Conservation (phyloP, 805 yeast species). For the Maudiozyma turicensis region DNA sequence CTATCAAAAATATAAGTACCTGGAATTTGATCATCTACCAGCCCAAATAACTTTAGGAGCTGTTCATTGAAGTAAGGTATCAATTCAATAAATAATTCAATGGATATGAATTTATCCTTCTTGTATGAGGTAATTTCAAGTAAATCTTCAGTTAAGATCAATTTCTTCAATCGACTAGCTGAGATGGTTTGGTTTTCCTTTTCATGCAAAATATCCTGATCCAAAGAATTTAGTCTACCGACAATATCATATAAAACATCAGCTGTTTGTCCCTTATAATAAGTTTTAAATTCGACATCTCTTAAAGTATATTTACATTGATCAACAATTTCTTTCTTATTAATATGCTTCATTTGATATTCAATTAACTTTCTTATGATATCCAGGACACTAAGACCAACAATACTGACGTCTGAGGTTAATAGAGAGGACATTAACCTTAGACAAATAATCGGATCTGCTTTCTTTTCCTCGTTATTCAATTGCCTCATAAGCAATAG, state of each 20-base stretch:
- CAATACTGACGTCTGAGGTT: conserved; percentile 71
- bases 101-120: conserved; percentile 16
- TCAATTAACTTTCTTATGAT: conserved; percentile 49
- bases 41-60: conserved; percentile 11
- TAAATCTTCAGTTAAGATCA: conserved; percentile 15
- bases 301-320: conserved; percentile 52
- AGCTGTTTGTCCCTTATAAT: conserved; percentile 76
- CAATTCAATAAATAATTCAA: conserved; percentile 22
- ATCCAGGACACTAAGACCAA: conserved; percentile 81
- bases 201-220: background rate
- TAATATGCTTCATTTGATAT: conserved; percentile 33
- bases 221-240: conserved; percentile 27
- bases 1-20: conserved; percentile 14
- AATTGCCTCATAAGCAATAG: conserved; percentile 36
- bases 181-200: background rate
- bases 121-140: conserved; percentile 14
- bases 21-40: conserved; percentile 16
- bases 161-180: conserved; percentile 8
- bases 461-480: conserved; percentile 6
- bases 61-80: conserved; percentile 11
- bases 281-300: conserved; percentile 65
- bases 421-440: conserved; percentile 47
- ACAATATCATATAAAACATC: conserved; percentile 71
- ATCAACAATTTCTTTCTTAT: conserved; percentile 26
- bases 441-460: conserved; percentile 29